phyloP scores from a whole-genome alignment of 2,329 filamentous ascomycete species.

The Pseudophaeomoniella oleicola region DNA sequence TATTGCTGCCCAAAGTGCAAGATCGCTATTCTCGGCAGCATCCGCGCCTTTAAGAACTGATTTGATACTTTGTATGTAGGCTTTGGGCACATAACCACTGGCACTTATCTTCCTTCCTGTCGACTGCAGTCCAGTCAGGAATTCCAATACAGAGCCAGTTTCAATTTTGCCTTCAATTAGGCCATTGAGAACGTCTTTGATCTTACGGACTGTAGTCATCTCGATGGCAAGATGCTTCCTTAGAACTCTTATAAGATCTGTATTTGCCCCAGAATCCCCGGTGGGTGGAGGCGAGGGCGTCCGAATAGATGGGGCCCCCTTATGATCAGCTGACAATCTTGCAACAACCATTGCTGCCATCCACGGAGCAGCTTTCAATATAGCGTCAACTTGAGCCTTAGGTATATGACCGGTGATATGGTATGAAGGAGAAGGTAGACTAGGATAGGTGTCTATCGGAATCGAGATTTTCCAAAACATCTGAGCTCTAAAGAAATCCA shows the following conservation, averaged over 20 bases:
- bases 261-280: background rate
- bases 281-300: background rate
- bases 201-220: background rate
- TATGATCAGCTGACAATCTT: background rate
- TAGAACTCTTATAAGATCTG: background rate
- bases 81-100: background rate
- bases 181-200: background rate
- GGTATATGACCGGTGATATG: background rate
- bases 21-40: background rate
- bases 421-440: background rate
- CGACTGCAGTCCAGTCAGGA: background rate
- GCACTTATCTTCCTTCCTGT: background rate
- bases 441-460: background rate
- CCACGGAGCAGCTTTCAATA: background rate
- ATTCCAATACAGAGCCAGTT: background rate
- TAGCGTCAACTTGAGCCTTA: background rate
- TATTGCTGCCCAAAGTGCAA: background rate
- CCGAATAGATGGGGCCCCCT: background rate
- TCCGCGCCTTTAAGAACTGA: background rate
- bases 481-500: background rate
- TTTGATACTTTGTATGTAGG: background rate
- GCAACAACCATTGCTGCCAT: background rate
- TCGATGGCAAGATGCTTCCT: background rate
- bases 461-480: background rate
- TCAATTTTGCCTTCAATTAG: background rate